Base-by-base conservation (phyloP, 257 asterid genomes). In the Rauvolfia tetraphylla region DNA sequence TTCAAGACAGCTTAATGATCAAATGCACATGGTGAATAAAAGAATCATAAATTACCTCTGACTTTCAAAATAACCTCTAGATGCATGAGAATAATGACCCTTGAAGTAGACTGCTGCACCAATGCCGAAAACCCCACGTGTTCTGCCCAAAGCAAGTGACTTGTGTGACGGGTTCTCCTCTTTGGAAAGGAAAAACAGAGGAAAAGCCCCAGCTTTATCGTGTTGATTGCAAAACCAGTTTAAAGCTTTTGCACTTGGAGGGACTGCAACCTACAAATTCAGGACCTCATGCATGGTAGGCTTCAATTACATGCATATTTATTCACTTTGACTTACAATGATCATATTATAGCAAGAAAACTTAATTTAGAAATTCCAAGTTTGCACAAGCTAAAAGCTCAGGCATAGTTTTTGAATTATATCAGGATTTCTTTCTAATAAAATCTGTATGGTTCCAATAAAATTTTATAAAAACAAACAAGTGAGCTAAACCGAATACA, bases 181-280 rank as follows among this genome's bases (percentile, higher is more conserved):
- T 78, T 85, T 89, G 73, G 99, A 91, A 46, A 91, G 79, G 74
- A 89, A 95, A 82, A 95, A 88, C 58, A 83, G 79, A 78, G 99
- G 99, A 72, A 85, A 93, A 77, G 83, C 89, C 44, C 79, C 74
- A 22, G 95, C 89, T 78, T 89, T 77, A 87, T 91, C 95, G 17
- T 92, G 92, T 77, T 92, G 98, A 76, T 90, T 83, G 83, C 91
- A 88, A 86, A 90, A 95, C 97, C 97, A 95, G 73, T 83, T 87
- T 87, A 93, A 84, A 12, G 99, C 92, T 81, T 90, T 93, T 58
- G 96, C 89, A 87, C 98, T 91, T 36, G 99, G 99, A 74, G 99
- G 96, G 61, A 95, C 98, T 67, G 97, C 95, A 84, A 95, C 89
- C 99, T 95, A 83, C 75, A 75, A 53, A 79, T 62, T 68, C 69